phyloP scores from a whole-genome alignment of 192 early-diverging fungal species.

The Coemansia sp. region DNA sequence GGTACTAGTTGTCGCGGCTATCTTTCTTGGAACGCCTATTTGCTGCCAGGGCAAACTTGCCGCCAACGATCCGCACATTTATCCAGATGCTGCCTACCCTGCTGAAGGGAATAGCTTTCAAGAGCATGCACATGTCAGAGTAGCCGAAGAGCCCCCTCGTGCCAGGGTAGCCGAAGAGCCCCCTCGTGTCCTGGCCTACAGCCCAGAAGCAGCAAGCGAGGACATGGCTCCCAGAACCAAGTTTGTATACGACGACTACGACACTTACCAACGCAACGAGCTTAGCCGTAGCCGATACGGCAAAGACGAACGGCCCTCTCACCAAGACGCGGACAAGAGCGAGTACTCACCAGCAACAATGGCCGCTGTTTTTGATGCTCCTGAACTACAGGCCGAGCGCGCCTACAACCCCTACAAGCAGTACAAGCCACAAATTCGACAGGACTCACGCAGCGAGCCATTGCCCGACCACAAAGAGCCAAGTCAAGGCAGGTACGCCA shows the following conservation, averaged over 20 bases:
- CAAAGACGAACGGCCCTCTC: background rate
- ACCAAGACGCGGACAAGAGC: background rate
- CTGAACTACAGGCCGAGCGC: background rate
- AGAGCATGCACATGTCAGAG: background rate
- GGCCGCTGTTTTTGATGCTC: background rate
- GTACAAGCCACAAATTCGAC: background rate
- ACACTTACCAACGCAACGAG: background rate
- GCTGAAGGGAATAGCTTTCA: background rate
- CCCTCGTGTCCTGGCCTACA: background rate
- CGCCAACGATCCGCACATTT: background rate
- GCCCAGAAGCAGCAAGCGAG: background rate
- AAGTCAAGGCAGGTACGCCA: background rate
- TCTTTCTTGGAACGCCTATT: background rate
- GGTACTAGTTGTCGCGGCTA: background rate
- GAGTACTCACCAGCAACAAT: background rate
- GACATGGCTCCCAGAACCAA: background rate
- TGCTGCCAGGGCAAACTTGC: background rate
- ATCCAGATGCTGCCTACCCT: background rate
- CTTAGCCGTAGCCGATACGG: background rate
- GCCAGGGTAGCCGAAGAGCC: background rate
- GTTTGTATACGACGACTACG: background rate
- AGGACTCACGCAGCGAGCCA: background rate
- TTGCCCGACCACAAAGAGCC: background rate
- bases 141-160: background rate
- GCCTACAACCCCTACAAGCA: background rate